phyloP scores from a whole-genome alignment of 1,139 yeast genomes.

The Suhomyces chickasaworum region DNA sequence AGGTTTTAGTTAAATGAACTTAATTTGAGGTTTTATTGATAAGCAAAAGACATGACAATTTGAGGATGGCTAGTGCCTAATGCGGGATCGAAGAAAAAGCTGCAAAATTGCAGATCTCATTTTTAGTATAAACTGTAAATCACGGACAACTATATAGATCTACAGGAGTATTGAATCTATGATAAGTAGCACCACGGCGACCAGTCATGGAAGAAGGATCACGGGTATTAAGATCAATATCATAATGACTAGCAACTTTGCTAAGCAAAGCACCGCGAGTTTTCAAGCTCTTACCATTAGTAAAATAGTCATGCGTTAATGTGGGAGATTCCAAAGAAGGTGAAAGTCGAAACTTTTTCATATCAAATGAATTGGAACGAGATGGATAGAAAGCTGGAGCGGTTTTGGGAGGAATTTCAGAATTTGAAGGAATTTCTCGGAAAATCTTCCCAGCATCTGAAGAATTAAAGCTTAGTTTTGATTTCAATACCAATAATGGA shows the following conservation, averaged over 20 bases:
- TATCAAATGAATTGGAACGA: conserved; percentile 3
- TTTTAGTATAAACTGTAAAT: conserved; percentile 2
- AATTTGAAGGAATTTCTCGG: not conserved
- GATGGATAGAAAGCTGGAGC: not conserved
- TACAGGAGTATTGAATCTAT: conserved; percentile 3
- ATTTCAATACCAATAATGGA: conserved; percentile 16
- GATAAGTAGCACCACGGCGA: conserved; percentile 1
- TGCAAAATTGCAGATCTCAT: conserved; percentile 1
- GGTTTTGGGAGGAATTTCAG: not conserved
- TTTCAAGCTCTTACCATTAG: conserved; percentile 12
- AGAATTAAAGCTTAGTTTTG: conserved; percentile 3
- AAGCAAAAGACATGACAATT: not conserved
- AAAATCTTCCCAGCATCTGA: conserved; percentile 4
- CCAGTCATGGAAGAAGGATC: not conserved
- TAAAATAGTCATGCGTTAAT: conserved; percentile 5
- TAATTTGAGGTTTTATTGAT: not conserved
- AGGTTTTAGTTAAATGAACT: not conserved
- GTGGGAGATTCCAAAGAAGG: conserved; percentile 8
- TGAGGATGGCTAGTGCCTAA: not conserved
- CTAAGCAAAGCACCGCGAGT: conserved; percentile 18
- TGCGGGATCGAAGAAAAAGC: not conserved
- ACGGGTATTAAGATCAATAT: conserved; percentile 4
- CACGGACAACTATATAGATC: conserved; percentile 1
- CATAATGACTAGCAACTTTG: conserved; percentile 19
- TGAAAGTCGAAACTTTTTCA: conserved; percentile 16